phyloP scores from a whole-genome alignment of 345 rosid species.

The Durio zibethinus region DNA sequence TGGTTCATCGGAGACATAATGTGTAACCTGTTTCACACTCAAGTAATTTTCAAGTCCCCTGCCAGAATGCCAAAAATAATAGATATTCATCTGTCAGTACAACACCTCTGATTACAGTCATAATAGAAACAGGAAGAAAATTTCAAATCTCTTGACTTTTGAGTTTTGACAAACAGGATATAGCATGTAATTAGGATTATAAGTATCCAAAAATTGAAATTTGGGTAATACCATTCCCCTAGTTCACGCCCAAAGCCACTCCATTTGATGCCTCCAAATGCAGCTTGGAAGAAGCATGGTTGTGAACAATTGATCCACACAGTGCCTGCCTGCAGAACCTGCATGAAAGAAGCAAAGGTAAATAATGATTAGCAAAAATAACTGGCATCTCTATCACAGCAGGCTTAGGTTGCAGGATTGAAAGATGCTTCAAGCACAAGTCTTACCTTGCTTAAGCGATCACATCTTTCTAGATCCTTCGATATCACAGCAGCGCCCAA shows the following conservation, averaged over 20 bases:
- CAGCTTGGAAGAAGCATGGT: conserved; percentile 91
- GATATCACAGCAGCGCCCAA: conserved; percentile 90
- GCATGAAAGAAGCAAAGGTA: conserved; percentile 7
- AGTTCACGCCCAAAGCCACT: conserved; percentile 97
- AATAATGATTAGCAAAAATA: background rate
- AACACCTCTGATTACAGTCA: background rate
- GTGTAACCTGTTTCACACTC: conserved; percentile 87
- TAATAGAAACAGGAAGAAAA: background rate
- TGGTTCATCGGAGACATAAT: conserved; percentile 63
- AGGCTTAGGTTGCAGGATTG: background rate
- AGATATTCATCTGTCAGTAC: background rate
- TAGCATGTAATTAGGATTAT: background rate
- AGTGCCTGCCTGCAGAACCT: conserved; percentile 74
- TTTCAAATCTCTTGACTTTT: background rate
- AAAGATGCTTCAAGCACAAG: background rate
- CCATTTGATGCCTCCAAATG: conserved; percentile 95
- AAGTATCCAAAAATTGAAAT: background rate
- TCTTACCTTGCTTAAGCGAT: conserved; percentile 83
- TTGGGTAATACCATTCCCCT: conserved; percentile 55
- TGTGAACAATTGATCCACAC: conserved; percentile 99
- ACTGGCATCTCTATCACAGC: background rate
- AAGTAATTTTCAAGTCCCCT: conserved; percentile 94
- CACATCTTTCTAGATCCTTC: conserved; percentile 85
- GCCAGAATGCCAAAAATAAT: background rate
- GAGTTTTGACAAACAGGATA: background rate